A percentile compares a stretch with the other conserved stretches of the same genome.
Evolutionary conservation across 2,329 filamentous ascomycete genomes (phyloP).

Genomic region (Ilyonectria robusta): DNA sequence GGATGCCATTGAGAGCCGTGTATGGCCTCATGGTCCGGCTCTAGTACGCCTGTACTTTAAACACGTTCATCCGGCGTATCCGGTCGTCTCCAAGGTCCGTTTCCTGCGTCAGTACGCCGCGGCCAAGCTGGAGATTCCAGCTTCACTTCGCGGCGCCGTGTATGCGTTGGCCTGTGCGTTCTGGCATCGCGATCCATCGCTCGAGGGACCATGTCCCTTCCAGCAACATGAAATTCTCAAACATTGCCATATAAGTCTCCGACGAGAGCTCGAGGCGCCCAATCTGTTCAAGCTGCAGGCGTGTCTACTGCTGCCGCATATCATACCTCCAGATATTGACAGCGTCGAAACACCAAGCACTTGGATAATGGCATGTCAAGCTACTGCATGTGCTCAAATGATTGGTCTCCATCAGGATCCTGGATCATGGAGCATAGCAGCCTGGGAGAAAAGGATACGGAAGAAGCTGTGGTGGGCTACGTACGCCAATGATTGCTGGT

Average conservation of each 20-base stretch:
- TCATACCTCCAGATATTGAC: conserved; percentile 60
- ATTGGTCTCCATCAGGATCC: conserved; percentile 62
- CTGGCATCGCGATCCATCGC: conserved; percentile 54
- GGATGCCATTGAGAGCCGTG: conserved; percentile 58
- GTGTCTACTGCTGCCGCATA: conserved; percentile 61
- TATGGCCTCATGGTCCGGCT: conserved; percentile 56
- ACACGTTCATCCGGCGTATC: conserved; percentile 61
- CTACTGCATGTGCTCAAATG: conserved; percentile 61
- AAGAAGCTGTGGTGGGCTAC: conserved; percentile 63
- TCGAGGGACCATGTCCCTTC: conserved; percentile 52
- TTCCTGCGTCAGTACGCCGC: conserved; percentile 57
- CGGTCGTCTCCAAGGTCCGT: conserved; percentile 60
- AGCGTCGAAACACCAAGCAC: conserved; percentile 62
- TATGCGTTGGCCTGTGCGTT: conserved; percentile 61
- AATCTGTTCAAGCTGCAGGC: conserved; percentile 63
- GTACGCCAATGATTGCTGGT: conserved; percentile 60
- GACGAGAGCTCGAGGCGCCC: conserved; percentile 62
- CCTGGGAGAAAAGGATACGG: conserved; percentile 59
- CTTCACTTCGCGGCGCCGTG: conserved; percentile 60
- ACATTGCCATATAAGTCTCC: conserved; percentile 58
- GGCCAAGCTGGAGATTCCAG: conserved; percentile 57
- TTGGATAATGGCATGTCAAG: conserved; percentile 60
- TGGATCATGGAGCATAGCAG: conserved; percentile 57
- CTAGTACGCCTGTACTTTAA: conserved; percentile 62
- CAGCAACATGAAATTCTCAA: conserved; percentile 59